These are phyloP conservation scores for Chaetoscypha palmicola DNA, from an alignment of 2,329 filamentous ascomycete species.

Conservation along the genomic window DNA sequence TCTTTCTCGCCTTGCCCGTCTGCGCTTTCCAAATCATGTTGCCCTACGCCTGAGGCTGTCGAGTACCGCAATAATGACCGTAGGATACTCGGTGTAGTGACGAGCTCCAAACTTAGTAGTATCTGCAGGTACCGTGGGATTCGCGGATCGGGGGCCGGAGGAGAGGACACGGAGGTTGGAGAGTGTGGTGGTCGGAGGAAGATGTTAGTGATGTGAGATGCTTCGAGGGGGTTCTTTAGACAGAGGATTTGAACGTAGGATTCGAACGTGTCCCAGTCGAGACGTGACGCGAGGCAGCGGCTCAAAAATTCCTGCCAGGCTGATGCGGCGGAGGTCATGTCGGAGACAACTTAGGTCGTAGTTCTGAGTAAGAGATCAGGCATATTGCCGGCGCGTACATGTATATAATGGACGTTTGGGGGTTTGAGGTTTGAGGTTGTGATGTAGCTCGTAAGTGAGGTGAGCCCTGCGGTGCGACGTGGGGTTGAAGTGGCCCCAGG, in stretches of 20 bases:
- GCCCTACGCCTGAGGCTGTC: conserved; percentile 16
- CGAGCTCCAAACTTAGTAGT: conserved; percentile 43
- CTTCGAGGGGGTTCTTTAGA: conserved; percentile 44
- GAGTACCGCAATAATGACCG: conserved; percentile 49
- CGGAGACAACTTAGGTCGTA: too few relatives aligned
- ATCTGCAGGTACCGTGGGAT: conserved; percentile 52
- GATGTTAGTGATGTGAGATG: conserved; percentile 47
- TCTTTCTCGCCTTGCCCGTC: neutral
- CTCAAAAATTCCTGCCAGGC: conserved; percentile 37
- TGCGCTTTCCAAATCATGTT: too few relatives aligned
- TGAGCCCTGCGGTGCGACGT: too few relatives aligned
- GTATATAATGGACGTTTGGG: too few relatives aligned
- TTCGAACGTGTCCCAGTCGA: conserved; percentile 48
- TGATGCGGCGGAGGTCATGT: conserved; percentile 9
- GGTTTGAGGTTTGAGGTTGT: too few relatives aligned
- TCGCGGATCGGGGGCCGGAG: conserved; percentile 47
- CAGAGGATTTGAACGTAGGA: conserved; percentile 43
- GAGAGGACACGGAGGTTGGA: too few relatives aligned
- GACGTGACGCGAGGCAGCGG: conserved; percentile 43
- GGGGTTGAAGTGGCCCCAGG: too few relatives aligned
- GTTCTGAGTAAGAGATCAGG: too few relatives aligned
- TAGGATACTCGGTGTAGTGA: conserved; percentile 50
- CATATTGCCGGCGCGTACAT: too few relatives aligned
- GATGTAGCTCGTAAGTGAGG: too few relatives aligned
- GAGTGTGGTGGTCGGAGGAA: conserved; percentile 47